These are phyloP conservation scores for Chrysoporthe austroafricana DNA, from an alignment of 2,329 filamentous ascomycete species.

Conservation along the genomic window DNA sequence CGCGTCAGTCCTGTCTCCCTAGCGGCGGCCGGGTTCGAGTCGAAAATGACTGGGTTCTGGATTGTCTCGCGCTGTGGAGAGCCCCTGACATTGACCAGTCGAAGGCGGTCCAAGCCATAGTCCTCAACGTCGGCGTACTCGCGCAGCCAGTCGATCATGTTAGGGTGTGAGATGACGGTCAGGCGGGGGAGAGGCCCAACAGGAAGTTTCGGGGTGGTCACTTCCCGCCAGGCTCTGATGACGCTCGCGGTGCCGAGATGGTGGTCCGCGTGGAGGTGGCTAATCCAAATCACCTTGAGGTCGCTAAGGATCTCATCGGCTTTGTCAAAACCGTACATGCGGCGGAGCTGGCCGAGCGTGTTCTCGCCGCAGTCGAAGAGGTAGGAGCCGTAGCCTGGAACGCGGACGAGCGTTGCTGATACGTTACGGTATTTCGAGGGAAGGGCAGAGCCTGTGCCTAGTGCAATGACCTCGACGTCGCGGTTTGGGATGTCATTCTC, in stretches of 20 bases:
- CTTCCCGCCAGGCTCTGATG: conserved; percentile 79
- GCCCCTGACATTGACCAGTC: conserved; percentile 36
- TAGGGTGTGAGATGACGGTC: conserved; percentile 68
- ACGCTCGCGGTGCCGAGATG: conserved; percentile 83
- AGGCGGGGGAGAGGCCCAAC: conserved; percentile 42
- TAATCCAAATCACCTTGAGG: conserved; percentile 86
- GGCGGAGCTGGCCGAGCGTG: conserved; percentile 83
- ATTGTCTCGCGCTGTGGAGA: conserved; percentile 16
- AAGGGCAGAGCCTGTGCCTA: conserved; percentile 88
- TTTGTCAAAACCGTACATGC: conserved; percentile 69
- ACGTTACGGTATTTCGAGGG: conserved; percentile 97
- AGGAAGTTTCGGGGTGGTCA: conserved; percentile 42
- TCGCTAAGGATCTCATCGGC: conserved; percentile 74
- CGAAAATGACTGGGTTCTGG: conserved; percentile 39
- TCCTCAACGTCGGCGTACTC: conserved; percentile 83
- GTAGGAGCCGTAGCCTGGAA: conserved; percentile 86
- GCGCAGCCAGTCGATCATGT: conserved; percentile 75
- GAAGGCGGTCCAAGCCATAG: conserved; percentile 65
- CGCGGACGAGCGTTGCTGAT: conserved; percentile 80
- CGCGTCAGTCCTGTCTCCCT: conserved; percentile 62
- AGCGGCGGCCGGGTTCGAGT: conserved; percentile 36
- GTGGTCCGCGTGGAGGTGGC: conserved; percentile 94
- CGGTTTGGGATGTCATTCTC: conserved; percentile 71
- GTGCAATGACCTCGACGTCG: conserved; percentile 78
- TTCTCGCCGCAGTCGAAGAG: conserved; percentile 92